phyloP scores from a whole-genome alignment of 78 protist genomes.

The Dictyostelium discoideum region DNA sequence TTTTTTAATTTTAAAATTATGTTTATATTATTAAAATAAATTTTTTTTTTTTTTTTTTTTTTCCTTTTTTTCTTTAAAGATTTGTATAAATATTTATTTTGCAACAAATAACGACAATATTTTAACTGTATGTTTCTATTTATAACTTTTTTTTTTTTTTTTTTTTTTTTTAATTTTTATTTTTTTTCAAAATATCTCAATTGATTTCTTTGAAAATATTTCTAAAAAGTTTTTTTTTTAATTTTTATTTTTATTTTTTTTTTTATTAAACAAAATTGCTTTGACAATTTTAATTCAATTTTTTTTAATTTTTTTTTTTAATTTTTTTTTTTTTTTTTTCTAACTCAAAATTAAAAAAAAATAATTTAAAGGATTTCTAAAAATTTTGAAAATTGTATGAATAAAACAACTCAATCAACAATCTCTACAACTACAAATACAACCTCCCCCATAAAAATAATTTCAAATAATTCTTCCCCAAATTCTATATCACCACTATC shows the following conservation, averaged over 20 bases:
- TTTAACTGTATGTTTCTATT: neutral
- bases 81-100: neutral
- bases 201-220: neutral
- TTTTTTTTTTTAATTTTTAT: too few species aligned
- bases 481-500: neutral
- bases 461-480: neutral
- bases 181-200: too few species aligned
- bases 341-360: too few species aligned
- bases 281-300: too few species aligned
- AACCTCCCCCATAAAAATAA: neutral
- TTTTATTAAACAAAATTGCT: too few species aligned
- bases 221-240: too few species aligned
- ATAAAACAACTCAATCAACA: neutral
- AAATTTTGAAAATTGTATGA: neutral
- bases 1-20: too few species aligned
- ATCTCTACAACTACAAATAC: neutral
- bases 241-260: too few species aligned
- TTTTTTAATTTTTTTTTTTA: too few species aligned
- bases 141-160: neutral
- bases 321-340: too few species aligned
- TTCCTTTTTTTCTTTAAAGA: neutral
- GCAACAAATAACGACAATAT: neutral
- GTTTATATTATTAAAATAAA: too few species aligned
- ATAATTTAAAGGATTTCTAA: neutral
- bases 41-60: too few species aligned